Evolutionary conservation across 1,284 basidiomycete genomes (phyloP).

Genomic region (Hypsizygus ulmarius): DNA sequence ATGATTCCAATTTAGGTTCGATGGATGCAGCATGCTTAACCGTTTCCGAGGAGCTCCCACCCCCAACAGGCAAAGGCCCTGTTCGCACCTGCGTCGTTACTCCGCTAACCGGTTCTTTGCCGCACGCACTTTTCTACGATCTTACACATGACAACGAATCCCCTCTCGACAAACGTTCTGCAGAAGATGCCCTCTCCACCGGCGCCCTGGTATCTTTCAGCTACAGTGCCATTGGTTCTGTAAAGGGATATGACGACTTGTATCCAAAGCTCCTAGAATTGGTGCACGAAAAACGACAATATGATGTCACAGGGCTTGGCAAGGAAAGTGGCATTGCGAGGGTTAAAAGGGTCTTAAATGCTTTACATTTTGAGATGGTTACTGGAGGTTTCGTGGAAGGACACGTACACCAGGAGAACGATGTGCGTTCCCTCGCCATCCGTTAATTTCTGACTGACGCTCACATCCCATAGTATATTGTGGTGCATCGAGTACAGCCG

Average conservation of each 20-base stretch:
- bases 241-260: constrained; percentile 95
- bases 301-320: constrained; percentile 58
- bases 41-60: constrained; percentile 68
- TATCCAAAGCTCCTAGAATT: constrained; percentile 89
- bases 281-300: constrained; percentile 78
- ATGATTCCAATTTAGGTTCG: constrained; percentile 52
- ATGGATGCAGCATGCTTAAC: constrained; percentile 89
- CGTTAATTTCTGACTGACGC: neutral
- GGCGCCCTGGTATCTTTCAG: constrained; percentile 88
- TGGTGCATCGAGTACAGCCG: constrained; percentile 88
- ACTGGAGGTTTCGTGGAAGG: constrained; percentile 81
- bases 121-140: constrained; percentile 92
- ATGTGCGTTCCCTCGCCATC: constrained; percentile 52
- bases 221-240: constrained; percentile 83
- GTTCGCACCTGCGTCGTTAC: constrained; percentile 71
- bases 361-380: constrained; percentile 88
- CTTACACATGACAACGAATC: constrained; percentile 96
- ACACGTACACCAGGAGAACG: constrained; percentile 92
- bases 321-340: constrained; percentile 70
- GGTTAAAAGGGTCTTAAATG: constrained; percentile 83
- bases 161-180: constrained; percentile 82
- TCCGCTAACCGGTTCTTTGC: constrained; percentile 79
- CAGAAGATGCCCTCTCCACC: constrained; percentile 90
- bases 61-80: constrained; percentile 77
- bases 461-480: constrained; percentile 69